These are phyloP conservation scores for Bauhinia variegata DNA, from an alignment of 306 rosid genomes.

Conservation along the genomic window DNA sequence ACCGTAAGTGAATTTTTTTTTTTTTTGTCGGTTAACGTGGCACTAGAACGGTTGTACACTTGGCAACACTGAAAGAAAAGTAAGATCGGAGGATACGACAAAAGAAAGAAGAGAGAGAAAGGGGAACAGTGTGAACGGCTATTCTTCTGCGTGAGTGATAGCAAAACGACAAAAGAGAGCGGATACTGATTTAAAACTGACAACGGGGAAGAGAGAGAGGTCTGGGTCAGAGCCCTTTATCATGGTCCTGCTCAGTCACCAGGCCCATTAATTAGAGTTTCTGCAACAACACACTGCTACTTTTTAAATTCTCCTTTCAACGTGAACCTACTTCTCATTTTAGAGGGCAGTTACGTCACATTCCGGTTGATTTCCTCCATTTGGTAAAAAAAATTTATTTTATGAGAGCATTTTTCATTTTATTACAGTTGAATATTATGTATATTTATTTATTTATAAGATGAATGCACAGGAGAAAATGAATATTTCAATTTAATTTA, in stretches of 20 bases:
- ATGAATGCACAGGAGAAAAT: no score
- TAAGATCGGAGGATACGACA: neutral
- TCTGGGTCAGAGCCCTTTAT: constrained; percentile 30
- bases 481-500: no score
- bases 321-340: no score
- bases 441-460: no score
- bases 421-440: no score
- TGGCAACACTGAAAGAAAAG: constrained; percentile 13
- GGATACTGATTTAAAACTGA: constrained; percentile 45
- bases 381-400: no score
- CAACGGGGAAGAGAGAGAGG: constrained; percentile 35
- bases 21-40: no score
- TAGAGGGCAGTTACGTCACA: no score
- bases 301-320: no score
- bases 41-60: neutral
- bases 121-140: constrained; percentile 23
- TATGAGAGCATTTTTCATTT: no score
- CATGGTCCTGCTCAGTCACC: constrained; percentile 27
- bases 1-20: constrained; percentile 2
- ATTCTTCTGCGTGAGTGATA: constrained; percentile 41
- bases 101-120: neutral
- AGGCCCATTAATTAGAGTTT: constrained; percentile 18
- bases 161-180: constrained; percentile 48
- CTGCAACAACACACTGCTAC: neutral
- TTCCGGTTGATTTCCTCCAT: no score